Evolutionary conservation across 306 rosid genomes (phyloP), one percentile per base, ranked within the genome.

Genomic region (Ormosia semicastrata): DNA sequence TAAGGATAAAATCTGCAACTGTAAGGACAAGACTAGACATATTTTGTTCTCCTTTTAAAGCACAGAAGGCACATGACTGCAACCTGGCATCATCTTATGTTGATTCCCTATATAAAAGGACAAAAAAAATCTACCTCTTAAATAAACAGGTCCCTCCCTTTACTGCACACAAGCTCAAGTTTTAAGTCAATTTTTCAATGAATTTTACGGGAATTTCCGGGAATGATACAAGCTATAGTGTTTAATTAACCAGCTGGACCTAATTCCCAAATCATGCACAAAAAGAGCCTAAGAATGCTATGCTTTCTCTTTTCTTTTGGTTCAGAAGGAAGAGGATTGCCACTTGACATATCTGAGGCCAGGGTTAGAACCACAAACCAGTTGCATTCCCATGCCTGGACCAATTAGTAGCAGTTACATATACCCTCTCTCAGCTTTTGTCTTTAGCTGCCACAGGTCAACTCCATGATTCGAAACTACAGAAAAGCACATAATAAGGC

Each of bases 151-250:
- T 7, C 12, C 15, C 69, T 65, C 71, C 52, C 67, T 24, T 18
- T 24, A 56, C 47, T 41, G 66, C 8, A 29, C 44, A 29, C 12
- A 67, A 14, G 18, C 47, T 50, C 44, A 6, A 63, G 73, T 62
- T 60, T 60, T 60, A 67, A 71, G 72, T 59, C 53, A 41, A 36
- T 7, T 70, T 79, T 73, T 64, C 49, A 73, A 63, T 24, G 32
- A 53, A 37, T 0, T 30, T 11, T 24, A 15, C 15, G 30, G 70
- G 41, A 77, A 70, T 37, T 76, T 10, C n/a, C 54, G 66, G 57
- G 52, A 76, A 24, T 30, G 46, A 62, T 36, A 65, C 30, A 47
- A 36, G 24, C 68, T 64, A 37, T 46, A 46, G 66, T n/a, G 39
- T 56, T 76, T 71, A 66, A 56, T 18, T 40, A 64, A 63, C 29